Evolutionary conservation across 1,284 basidiomycete species (phyloP).

Genomic region (Neonothopanus nambi): DNA sequence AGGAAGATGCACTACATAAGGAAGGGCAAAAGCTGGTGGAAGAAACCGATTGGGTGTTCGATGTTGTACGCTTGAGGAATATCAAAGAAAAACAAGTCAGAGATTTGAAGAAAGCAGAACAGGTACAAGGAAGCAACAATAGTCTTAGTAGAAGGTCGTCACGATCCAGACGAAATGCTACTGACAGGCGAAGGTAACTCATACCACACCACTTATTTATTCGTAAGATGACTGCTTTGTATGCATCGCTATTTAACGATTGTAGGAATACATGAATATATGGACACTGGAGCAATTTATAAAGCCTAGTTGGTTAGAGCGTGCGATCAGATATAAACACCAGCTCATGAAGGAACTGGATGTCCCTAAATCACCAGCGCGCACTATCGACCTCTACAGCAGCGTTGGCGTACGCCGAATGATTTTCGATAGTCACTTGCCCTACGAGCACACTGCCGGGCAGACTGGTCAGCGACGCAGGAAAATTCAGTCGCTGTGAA

Average conservation of each 20-base stretch:
- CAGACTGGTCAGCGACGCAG: constrained; percentile 32
- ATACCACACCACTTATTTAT: neutral
- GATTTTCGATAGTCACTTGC: constrained; percentile 41
- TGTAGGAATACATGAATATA: neutral
- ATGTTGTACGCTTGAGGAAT: constrained; percentile 52
- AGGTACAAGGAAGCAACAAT: neutral
- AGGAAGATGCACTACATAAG: constrained; percentile 56
- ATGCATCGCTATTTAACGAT: too few relatives aligned
- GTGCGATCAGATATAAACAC: too few relatives aligned
- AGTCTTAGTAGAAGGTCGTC: neutral
- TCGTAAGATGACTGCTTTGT: neutral
- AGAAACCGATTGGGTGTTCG: constrained; percentile 67
- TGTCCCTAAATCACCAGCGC: constrained; percentile 32
- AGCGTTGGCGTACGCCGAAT: constrained; percentile 42
- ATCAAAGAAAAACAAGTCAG: constrained; percentile 28
- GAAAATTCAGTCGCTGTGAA: constrained; percentile 46
- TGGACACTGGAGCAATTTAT: neutral
- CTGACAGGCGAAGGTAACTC: neutral
- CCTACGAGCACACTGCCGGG: constrained; percentile 36
- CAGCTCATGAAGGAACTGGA: too few relatives aligned
- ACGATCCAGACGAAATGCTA: neutral
- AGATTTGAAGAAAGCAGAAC: neutral
- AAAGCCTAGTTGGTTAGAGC: too few relatives aligned
- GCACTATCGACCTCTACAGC: constrained; percentile 34
- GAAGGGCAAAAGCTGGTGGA: constrained; percentile 46